Evolutionary conservation across 768 basidiomycete genomes (phyloP).

Genomic region (Nevesoporus exiguus): DNA sequence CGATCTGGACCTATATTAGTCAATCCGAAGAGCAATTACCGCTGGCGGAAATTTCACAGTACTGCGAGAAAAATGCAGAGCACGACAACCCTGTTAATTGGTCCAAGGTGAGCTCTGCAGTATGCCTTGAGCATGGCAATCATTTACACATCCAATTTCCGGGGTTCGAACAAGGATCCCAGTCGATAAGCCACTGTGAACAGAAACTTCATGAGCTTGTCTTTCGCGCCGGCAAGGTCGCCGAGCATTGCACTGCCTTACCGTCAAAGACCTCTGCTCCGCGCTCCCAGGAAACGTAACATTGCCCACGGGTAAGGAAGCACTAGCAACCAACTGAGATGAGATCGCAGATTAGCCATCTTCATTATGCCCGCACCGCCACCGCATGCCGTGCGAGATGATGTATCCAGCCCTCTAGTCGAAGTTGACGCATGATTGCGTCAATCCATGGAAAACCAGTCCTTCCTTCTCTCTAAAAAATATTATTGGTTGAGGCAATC

Average conservation of each 20-base stretch:
- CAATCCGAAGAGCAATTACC: constrained; percentile 27
- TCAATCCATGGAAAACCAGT: constrained; percentile 19
- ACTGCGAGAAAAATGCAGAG: constrained; percentile 26
- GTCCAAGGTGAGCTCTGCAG: constrained; percentile 1
- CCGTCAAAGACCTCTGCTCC: constrained; percentile 16
- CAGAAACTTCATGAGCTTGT: constrained; percentile 1
- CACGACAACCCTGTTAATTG: constrained; percentile 12
- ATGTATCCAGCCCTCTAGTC: constrained; percentile 17
- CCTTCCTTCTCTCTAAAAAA: background rate
- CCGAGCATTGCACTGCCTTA: constrained; percentile 20
- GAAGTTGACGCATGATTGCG: constrained; percentile 20
- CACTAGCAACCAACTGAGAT: constrained; percentile 28
- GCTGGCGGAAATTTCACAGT: constrained; percentile 27
- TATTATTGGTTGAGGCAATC: background rate
- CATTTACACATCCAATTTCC: constrained; percentile 25
- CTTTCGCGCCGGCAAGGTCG: constrained; percentile 1
- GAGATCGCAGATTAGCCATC: constrained; percentile 23
- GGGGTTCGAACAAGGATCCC: constrained; percentile 18
- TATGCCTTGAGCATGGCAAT: constrained; percentile 9
- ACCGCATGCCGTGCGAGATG: constrained; percentile 25
- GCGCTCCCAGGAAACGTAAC: constrained; percentile 26
- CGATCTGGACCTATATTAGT: constrained; percentile 27
- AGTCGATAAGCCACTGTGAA: constrained; percentile 12
- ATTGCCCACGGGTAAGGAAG: constrained; percentile 26
- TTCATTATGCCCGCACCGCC: constrained; percentile 30